phyloP scores from a whole-genome alignment of 306 rosid genomes.

The Trichosanthes cucumerina region DNA sequence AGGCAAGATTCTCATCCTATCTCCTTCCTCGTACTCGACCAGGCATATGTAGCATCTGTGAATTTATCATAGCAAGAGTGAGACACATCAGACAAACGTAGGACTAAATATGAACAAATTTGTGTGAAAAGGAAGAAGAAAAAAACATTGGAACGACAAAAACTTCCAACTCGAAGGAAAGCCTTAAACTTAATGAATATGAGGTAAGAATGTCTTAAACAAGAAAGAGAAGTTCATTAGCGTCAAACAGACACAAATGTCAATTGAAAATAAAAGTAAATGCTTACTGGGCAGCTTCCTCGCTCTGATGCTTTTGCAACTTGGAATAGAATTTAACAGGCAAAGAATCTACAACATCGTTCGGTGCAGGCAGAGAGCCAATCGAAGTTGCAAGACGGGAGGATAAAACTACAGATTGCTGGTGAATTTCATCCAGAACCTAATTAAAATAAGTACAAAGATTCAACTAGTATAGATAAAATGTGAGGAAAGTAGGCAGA shows the following conservation, averaged over 20 bases:
- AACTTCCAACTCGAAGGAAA: not conserved
- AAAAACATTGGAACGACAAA: not conserved
- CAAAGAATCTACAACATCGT: conserved; percentile 88
- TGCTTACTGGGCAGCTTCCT: conserved; percentile 91
- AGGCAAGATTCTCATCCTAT: conserved; percentile 78
- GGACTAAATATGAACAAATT: not conserved
- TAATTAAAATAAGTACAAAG: conserved; percentile 56
- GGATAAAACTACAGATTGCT: conserved; percentile 95
- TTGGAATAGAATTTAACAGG: conserved; percentile 73
- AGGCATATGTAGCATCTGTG: conserved; percentile 96
- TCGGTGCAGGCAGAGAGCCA: conserved; percentile 96
- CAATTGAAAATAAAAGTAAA: not conserved
- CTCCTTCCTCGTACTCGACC: conserved; percentile 96
- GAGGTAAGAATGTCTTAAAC: not conserved
- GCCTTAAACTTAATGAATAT: not conserved
- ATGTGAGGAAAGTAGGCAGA: conserved; percentile 14
- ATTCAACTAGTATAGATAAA: conserved; percentile 45
- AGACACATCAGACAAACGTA: not conserved
- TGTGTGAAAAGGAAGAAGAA: not conserved
- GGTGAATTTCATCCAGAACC: conserved; percentile 99
- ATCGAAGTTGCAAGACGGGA: conserved; percentile 90
- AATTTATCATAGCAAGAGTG: conserved; percentile 5
- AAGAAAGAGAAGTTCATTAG: not conserved
- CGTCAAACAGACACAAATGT: not conserved
- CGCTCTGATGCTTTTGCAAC: conserved; percentile 58